Conservation (phyloP, 768 basidiomycete genomes). For the Leccinum imitatum region DNA sequence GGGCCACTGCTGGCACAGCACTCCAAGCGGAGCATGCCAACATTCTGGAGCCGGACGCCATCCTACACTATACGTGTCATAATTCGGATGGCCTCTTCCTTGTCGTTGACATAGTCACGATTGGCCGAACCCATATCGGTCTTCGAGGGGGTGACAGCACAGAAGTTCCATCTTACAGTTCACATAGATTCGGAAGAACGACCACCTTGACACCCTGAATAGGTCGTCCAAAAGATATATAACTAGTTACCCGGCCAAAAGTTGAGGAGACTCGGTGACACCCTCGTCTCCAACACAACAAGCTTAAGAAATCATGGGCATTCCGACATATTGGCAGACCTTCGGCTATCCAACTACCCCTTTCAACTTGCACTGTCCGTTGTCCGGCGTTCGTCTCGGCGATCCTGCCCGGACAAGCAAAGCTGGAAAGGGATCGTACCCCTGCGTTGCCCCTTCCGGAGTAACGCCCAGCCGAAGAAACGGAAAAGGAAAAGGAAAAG, state of each 20-base stretch:
- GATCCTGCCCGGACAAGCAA: not conserved
- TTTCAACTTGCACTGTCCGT: not conserved
- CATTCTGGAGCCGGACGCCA: not conserved
- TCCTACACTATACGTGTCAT: not conserved
- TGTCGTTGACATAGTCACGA: not conserved
- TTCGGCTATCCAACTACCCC: not conserved
- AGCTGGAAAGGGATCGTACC: not conserved
- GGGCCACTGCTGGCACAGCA: not conserved
- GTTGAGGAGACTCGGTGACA: not conserved
- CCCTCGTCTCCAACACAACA: not conserved
- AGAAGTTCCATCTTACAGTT: not conserved
- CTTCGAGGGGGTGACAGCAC: not conserved
- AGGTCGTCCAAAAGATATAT: not conserved
- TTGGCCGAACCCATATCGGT: not conserved
- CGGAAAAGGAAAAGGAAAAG: not conserved
- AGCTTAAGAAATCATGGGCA: not conserved
- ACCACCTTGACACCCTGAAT: not conserved
- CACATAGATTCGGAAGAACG: not conserved
- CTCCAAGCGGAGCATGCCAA: not conserved
- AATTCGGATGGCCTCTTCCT: not conserved
- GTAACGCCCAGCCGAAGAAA: not conserved
- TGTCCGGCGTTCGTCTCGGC: not conserved
- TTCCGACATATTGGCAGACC: not conserved
- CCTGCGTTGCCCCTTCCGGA: not conserved
- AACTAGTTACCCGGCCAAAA: not conserved